Percentiles rank a stretch among this genome's conserved stretches.
Conservation (phyloP, 2,329 filamentous ascomycete genomes). For the Trichoderma sp. region DNA sequence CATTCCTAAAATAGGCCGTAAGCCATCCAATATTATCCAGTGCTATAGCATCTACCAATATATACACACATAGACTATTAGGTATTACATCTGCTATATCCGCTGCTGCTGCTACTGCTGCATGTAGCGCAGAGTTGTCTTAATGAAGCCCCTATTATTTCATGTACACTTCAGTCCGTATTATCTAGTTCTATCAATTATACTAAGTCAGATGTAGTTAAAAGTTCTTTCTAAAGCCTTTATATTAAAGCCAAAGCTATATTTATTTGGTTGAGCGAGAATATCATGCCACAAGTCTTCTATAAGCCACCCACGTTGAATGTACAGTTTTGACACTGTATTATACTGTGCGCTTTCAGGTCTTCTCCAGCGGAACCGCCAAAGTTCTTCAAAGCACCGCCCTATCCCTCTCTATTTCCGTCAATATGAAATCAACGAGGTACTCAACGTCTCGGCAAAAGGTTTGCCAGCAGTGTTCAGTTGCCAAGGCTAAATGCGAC, state of each 20-base stretch:
- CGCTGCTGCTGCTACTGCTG: too few species aligned
- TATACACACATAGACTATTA: too few species aligned
- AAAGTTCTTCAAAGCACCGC: neutral
- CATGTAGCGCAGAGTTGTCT: neutral
- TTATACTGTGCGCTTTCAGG: neutral
- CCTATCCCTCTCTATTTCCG: neutral
- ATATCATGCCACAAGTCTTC: neutral
- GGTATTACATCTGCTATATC: too few species aligned
- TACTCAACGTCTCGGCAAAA: slow-evolving; percentile 24
- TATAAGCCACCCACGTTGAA: neutral
- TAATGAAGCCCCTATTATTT: neutral
- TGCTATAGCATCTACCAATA: too few species aligned
- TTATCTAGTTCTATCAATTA: neutral
- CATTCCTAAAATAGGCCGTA: neutral
- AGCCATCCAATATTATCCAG: too few species aligned
- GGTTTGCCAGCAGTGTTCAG: slow-evolving; percentile 18
- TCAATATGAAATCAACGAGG: slow-evolving; percentile 4
- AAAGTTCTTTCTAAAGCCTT: neutral
- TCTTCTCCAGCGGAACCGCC: neutral
- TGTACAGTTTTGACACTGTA: neutral
- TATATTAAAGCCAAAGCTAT: neutral
- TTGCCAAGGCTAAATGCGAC: slow-evolving; percentile 20
- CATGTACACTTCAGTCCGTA: neutral
- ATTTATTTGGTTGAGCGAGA: neutral
- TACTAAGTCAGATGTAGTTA: neutral